These are phyloP conservation scores for Candida tallmaniae DNA, from an alignment of 805 yeast genomes.

Conservation along the genomic window DNA sequence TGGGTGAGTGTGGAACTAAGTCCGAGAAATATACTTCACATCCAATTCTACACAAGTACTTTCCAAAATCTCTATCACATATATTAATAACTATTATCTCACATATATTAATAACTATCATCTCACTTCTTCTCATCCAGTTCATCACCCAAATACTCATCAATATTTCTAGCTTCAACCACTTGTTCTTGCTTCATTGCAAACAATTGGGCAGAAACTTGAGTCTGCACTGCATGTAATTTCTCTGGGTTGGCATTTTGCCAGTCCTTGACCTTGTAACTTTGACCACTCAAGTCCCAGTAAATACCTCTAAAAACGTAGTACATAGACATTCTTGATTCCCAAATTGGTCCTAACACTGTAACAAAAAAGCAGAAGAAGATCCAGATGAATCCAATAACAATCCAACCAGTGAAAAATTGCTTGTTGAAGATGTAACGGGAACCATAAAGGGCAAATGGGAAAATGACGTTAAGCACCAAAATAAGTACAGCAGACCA, in stretches of 20 bases:
- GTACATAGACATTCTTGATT: constrained; percentile 65
- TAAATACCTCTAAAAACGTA: constrained; percentile 71
- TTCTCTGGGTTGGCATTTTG: constrained; percentile 69
- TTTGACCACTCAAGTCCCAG: constrained; percentile 81
- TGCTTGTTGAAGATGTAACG: constrained; percentile 67
- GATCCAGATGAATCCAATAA: constrained; percentile 77
- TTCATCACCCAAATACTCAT: constrained; percentile 9
- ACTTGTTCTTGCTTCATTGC: constrained; percentile 12
- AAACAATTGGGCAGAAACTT: constrained; percentile 40
- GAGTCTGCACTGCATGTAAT: constrained; percentile 68
- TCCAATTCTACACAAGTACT: too few species aligned
- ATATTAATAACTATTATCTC: too few species aligned
- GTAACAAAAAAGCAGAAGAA: constrained; percentile 64
- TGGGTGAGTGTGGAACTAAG: too few species aligned
- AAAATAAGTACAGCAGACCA: constrained; percentile 60
- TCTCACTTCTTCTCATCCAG: constrained; percentile 17
- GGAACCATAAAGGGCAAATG: constrained; percentile 91
- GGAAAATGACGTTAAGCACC: constrained; percentile 72
- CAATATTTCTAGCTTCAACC: constrained; percentile 22
- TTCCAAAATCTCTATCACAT: not conserved
- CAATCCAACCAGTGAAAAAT: constrained; percentile 89
- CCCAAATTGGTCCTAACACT: constrained; percentile 64
- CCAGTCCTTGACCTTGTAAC: constrained; percentile 70
- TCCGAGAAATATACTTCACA: too few species aligned
- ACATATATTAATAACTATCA: not conserved